Percentiles rank a stretch among this genome's conserved stretches.
These are phyloP conservation scores for Neurospora tetraspora DNA, from an alignment of 495 filamentous ascomycete species.

Conservation along the genomic window DNA sequence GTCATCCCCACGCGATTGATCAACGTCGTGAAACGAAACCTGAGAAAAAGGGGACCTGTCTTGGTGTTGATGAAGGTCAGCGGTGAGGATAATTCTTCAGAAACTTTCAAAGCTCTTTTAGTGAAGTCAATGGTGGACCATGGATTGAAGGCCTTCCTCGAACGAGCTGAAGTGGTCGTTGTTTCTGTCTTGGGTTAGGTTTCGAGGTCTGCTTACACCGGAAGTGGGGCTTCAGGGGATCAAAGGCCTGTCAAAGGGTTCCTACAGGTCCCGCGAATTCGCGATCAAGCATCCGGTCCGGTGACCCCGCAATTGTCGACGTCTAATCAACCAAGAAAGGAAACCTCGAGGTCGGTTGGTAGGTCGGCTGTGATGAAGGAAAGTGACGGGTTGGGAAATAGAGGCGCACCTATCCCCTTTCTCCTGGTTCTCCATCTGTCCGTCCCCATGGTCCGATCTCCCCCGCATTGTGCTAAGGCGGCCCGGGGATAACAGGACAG, in stretches of 20 bases:
- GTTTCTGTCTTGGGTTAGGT: neutral
- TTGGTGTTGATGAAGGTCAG: neutral
- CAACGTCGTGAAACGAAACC: neutral
- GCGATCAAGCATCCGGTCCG: neutral
- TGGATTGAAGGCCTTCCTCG: neutral
- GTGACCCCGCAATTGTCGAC: constrained; percentile 8
- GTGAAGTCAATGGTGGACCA: neutral
- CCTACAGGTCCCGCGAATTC: neutral
- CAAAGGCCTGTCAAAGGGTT: neutral
- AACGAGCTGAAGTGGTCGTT: neutral
- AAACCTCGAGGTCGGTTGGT: constrained; percentile 6
- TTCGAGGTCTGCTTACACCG: neutral
- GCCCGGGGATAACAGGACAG: neutral
- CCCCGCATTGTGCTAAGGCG: neutral
- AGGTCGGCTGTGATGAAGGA: neutral
- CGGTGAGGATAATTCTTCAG: neutral
- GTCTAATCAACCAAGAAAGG: neutral
- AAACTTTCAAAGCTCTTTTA: neutral
- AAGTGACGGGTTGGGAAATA: neutral
- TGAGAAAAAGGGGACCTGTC: too few relatives aligned
- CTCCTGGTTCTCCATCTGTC: neutral
- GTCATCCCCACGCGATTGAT: neutral
- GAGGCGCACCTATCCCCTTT: neutral
- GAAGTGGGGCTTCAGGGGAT: neutral
- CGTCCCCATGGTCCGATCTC: neutral